Evolutionary conservation across 768 basidiomycete genomes (phyloP).

Genomic region (Lactifluus piperatus): DNA sequence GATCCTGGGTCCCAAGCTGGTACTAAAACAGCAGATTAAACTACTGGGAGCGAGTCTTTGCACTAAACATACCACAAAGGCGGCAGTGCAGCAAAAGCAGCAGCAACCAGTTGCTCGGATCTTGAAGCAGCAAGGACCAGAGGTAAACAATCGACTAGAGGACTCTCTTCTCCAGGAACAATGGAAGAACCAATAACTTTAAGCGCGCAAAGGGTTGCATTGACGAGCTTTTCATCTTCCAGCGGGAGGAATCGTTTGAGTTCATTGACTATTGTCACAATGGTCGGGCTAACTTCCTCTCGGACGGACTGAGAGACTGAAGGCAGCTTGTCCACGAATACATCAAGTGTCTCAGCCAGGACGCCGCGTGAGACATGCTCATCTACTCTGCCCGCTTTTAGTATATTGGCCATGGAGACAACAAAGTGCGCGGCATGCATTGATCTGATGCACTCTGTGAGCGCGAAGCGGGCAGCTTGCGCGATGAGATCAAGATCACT

Average conservation of each 20-base stretch:
- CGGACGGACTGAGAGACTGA: conserved; percentile 51
- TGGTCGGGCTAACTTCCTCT: conserved; percentile 36
- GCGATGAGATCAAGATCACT: conserved; percentile 6
- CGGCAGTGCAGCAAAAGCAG: conserved; percentile 47
- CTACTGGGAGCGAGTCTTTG: conserved; percentile 11
- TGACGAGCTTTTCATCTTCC: conserved; percentile 32
- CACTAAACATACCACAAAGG: conserved; percentile 47
- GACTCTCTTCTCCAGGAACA: conserved; percentile 55
- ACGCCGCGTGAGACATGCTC: conserved; percentile 10
- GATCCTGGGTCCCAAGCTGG: conserved; percentile 75
- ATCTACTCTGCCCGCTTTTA: conserved; percentile 25
- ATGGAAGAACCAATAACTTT: conserved; percentile 49
- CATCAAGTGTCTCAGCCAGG: conserved; percentile 50
- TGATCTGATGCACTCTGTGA: conserved; percentile 35
- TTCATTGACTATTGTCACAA: conserved; percentile 44
- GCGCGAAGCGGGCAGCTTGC: conserved; percentile 14
- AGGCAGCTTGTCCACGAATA: conserved; percentile 59
- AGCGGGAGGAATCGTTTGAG: conserved; percentile 42
- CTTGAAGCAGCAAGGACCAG: conserved; percentile 42
- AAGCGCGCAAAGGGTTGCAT: conserved; percentile 51
- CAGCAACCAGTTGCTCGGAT: conserved; percentile 29
- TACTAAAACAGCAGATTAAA: conserved; percentile 31
- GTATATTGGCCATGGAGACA: conserved; percentile 42
- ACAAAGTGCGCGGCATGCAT: conserved; percentile 71
- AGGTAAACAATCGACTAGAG: conserved; percentile 52